Conservation (phyloP, 257 asterid species). For the Plantago ovata region DNA sequence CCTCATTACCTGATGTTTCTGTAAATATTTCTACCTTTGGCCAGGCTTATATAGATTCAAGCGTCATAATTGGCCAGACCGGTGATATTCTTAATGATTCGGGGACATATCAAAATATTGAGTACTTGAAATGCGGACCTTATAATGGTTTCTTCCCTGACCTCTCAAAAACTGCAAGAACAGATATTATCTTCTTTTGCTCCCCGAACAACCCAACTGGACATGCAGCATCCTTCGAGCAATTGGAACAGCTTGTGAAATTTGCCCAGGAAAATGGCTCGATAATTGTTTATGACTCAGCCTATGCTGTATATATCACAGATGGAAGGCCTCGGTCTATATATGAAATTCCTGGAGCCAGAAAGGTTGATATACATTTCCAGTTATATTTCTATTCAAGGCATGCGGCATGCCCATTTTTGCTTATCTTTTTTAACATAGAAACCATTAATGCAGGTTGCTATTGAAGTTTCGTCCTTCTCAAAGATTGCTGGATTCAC, state of each 20-base stretch:
- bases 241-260: constrained; percentile 52
- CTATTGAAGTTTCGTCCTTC: constrained; percentile 85
- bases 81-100: constrained; percentile 52
- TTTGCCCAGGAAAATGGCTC: constrained; percentile 75
- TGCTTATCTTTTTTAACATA: neutral
- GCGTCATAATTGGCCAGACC: constrained; percentile 75
- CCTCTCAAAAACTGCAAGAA: constrained; percentile 43
- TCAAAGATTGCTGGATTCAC: constrained; percentile 95
- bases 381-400: constrained; percentile 2
- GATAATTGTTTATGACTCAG: constrained; percentile 70
- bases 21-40: neutral
- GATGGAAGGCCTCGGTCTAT: constrained; percentile 78
- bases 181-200: constrained; percentile 82
- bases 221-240: constrained; percentile 66
- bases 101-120: constrained; percentile 53
- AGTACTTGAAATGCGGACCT: constrained; percentile 70
- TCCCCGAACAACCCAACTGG: constrained; percentile 92
- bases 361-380: constrained; percentile 39
- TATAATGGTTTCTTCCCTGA: constrained; percentile 70
- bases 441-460: constrained; percentile 47
- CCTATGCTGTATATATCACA: constrained; percentile 58
- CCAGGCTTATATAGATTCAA: constrained; percentile 87
- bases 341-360: constrained; percentile 74
- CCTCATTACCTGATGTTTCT: neutral
- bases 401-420: neutral